Percentiles rank a stretch among this genome's conserved stretches.
phyloP scores from a whole-genome alignment of 2,329 filamentous ascomycete species.

The Fusarium haematococcum region DNA sequence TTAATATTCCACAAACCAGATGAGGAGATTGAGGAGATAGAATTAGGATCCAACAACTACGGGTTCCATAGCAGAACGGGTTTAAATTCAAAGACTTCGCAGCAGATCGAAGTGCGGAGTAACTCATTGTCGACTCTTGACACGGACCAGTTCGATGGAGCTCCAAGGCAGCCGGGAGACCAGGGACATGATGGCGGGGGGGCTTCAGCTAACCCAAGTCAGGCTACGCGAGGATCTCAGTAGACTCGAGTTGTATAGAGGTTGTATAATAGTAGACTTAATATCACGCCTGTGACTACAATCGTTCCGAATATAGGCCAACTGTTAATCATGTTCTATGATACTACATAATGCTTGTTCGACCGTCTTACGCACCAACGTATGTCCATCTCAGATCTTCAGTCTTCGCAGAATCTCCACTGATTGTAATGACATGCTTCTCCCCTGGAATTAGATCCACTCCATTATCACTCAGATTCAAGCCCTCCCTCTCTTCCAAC shows the following conservation, averaged over 20 bases:
- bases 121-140: not conserved
- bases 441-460: too few species aligned
- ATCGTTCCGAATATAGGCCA: too few species aligned
- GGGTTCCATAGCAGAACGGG: not conserved
- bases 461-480: too few species aligned
- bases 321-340: too few species aligned
- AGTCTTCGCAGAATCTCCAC: too few species aligned
- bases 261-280: not conserved
- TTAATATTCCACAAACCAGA: not conserved
- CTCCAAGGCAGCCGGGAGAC: not conserved
- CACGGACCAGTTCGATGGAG: not conserved
- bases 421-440: too few species aligned
- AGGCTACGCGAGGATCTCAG: not conserved
- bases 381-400: too few species aligned
- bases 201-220: not conserved
- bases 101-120: not conserved
- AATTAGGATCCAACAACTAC: not conserved
- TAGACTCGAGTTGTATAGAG: not conserved
- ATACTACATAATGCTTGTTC: too few species aligned
- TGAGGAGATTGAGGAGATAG: not conserved
- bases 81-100: not conserved
- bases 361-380: too few species aligned
- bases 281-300: too few species aligned
- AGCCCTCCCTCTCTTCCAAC: too few species aligned
- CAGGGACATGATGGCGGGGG: not conserved